Base-by-base conservation (phyloP, 805 yeast species). In the Lachancea thermotolerans region DNA sequence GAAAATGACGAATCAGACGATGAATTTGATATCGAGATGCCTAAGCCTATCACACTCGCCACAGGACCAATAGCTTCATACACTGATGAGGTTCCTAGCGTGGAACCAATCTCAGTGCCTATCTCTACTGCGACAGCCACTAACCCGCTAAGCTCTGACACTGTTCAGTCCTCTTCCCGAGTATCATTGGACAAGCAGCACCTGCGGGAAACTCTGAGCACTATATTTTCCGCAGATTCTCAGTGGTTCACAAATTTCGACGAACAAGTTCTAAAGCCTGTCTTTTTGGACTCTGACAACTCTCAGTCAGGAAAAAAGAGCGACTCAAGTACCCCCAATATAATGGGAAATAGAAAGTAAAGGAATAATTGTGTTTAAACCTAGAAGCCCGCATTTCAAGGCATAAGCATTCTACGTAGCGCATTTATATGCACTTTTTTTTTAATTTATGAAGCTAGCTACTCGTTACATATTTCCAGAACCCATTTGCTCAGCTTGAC, bases 171-270 rank as follows among this genome's bases (percentile, higher is more conserved):
- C 12, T 31, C 46, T 12, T 37, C 46, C 6, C 46, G 59, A 17
- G 29, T 42, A 12, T 49, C 56, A 10, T 36, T 54, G 32, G 56
- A 53, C 32, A 42, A 50, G 15, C 50, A 47, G 30, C 51, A 45
- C 7, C 28, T 55, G 3, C 49, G 46, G 40, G 53, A 51, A 10
- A 48, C 57, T 5, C 37, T 62, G 21, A 58, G 59, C 16, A 57
- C 50, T 10, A 46, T 63, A 25, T 60, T 60, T 35, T 53, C 50
- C 16, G 47, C 65, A 21, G 66, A 62, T 45, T 85, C 90, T 10
- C 81, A 77, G 60, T 91, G 99, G 98, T 93, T 93, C 64, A 83
- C 87, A 16, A 83, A 79, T 55, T 87, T 93, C 59, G 99, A 93
- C 61, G 96, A 93, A 56, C 87, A 87, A 60, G 93, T 93, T 17